Evolutionary conservation across 192 early-diverging fungal species (phyloP), one percentile per base, ranked within the genome.

Genomic region (Funneliformis mosseae): DNA sequence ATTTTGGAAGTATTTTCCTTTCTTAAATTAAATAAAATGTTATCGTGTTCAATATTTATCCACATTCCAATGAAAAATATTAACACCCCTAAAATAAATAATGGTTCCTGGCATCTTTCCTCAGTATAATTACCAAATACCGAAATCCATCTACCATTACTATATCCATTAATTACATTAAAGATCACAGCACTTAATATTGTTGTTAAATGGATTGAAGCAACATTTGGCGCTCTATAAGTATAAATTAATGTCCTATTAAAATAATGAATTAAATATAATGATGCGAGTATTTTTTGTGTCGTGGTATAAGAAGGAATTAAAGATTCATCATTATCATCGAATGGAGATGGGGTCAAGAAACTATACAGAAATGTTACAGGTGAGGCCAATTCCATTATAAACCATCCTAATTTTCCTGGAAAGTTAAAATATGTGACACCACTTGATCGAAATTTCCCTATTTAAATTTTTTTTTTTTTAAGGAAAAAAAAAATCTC

Each of bases 21-120:
- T 12, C 85, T 73, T 14, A 85, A 64, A 21, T 62, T 14, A 68
- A 87, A 85, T 42, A 87, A 55, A 42, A 85, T 45, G 21, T 81
- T 81, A 60, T 87, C 85, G 61, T 87, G 85, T n/a, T 83, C 76
- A 12, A 87, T 77, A 69, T 87, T 87, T 14, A 59, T 61, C 64
- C 41, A 25, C 81, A 80, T 81, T n/a, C 85, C 85, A 21, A 46
- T 39, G 3, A 27, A 25, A 70, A 69, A 87, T 5, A 86, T 8
- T 1, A 25, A 10, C 12, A 82, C 64, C 8, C 85, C 83, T 11
- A 81, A 8, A 79, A 43, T 50, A 62, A 82, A 79, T 14, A 28
- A 63, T 8, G 45, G 42, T 68, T 23, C 48, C 33, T 21, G 8
- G 25, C 5, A 60, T 61, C 45, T 50, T 59, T 50, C 75, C 63